phyloP scores from a whole-genome alignment of 805 yeast species.

The Yamadazyma olivae region DNA sequence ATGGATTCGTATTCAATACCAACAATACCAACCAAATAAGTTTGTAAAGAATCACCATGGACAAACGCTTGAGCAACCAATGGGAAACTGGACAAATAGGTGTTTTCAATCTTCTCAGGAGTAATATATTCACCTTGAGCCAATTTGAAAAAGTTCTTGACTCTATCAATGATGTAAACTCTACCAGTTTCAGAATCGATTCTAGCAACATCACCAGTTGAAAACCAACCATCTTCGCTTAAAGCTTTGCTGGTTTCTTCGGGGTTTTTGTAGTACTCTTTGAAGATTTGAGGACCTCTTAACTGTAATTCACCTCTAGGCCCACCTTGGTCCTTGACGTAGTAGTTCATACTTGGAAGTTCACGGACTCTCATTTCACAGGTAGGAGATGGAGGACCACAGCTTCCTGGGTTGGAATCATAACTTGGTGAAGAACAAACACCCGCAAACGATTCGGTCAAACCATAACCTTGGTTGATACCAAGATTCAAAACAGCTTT shows the following conservation, averaged over 20 bases:
- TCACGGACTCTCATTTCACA: slow-evolving; percentile 56
- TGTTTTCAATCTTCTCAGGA: slow-evolving; percentile 71
- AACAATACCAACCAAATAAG: slow-evolving; percentile 55
- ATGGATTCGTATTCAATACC: slow-evolving; percentile 53
- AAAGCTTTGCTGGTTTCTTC: slow-evolving; percentile 46
- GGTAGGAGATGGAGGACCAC: slow-evolving; percentile 46
- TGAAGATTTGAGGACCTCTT: slow-evolving; percentile 57
- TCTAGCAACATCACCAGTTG: slow-evolving; percentile 54
- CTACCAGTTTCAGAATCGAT: slow-evolving; percentile 36
- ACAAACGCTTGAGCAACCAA: slow-evolving; percentile 51
- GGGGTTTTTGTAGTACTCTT: slow-evolving; percentile 48
- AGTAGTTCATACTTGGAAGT: slow-evolving; percentile 62
- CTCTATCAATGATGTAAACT: slow-evolving; percentile 64
- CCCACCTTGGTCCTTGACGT: slow-evolving; percentile 24
- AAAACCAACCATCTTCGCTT: slow-evolving; percentile 52
- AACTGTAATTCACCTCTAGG: slow-evolving; percentile 53
- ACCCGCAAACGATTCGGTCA: slow-evolving; percentile 65
- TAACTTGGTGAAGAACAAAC: slow-evolving; percentile 34
- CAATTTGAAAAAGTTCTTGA: slow-evolving; percentile 72
- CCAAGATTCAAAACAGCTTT: slow-evolving; percentile 56
- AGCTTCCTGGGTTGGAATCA: slow-evolving; percentile 40
- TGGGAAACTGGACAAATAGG: slow-evolving; percentile 52
- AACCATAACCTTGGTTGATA: slow-evolving; percentile 69
- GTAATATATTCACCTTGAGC: slow-evolving; percentile 60
- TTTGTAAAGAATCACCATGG: slow-evolving; percentile 61